Evolutionary conservation across 2,329 filamentous ascomycete genomes (phyloP).

Genomic region (Neophaeococcomyces aloes): DNA sequence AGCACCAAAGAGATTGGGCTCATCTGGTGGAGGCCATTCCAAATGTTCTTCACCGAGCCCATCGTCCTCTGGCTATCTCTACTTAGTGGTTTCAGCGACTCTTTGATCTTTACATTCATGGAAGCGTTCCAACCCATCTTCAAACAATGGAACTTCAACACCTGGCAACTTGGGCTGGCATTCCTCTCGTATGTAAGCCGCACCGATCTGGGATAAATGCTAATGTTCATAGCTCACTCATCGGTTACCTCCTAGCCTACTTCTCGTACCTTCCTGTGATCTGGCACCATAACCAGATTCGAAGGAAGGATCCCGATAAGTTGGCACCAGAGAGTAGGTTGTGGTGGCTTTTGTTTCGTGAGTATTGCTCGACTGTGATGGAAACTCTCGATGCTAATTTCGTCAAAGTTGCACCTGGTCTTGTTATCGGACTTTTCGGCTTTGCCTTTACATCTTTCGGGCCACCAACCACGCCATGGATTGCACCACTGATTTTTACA

Average conservation of each 20-base stretch:
- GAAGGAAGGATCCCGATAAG: slow-evolving; percentile 29
- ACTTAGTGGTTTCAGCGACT: slow-evolving; percentile 53
- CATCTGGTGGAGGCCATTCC: slow-evolving; percentile 52
- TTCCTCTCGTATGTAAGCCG: slow-evolving; percentile 40
- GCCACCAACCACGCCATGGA: slow-evolving; percentile 47
- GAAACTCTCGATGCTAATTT: neutral
- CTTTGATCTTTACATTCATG: slow-evolving; percentile 57
- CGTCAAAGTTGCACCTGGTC: slow-evolving; percentile 41
- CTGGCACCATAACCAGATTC: slow-evolving; percentile 32
- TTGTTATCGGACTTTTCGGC: slow-evolving; percentile 49
- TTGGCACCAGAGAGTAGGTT: slow-evolving; percentile 55
- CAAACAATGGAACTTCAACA: slow-evolving; percentile 47
- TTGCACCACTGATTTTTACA: slow-evolving; percentile 50
- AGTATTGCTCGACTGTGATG: slow-evolving; percentile 7
- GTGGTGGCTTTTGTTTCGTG: slow-evolving; percentile 47
- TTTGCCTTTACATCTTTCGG: slow-evolving; percentile 52
- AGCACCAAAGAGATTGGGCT: slow-evolving; percentile 46
- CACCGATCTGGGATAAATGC: neutral
- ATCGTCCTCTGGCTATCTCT: slow-evolving; percentile 53
- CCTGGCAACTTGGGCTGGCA: slow-evolving; percentile 38
- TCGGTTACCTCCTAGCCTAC: slow-evolving; percentile 50
- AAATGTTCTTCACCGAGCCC: slow-evolving; percentile 55
- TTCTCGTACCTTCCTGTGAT: slow-evolving; percentile 46
- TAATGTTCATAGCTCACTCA: slow-evolving; percentile 29
- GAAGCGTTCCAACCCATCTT: slow-evolving; percentile 53